Base-by-base conservation (phyloP, 2,329 filamentous ascomycete genomes). In the Orbilia blumenaviensis region DNA sequence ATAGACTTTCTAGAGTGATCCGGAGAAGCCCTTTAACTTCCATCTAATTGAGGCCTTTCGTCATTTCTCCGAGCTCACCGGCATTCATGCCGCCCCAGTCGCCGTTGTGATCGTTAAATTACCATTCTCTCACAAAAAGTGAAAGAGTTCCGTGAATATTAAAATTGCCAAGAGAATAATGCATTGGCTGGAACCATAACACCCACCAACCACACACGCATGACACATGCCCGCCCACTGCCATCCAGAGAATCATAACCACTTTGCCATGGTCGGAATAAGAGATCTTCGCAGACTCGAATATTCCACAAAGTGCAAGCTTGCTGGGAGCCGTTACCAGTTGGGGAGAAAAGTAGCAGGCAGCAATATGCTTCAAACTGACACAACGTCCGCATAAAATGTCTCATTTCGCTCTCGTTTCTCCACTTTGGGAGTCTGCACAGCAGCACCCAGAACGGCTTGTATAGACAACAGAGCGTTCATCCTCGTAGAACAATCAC, bases 351-450 rank as follows among this genome's bases (percentile, higher is more conserved):
- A 10, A 23, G 5, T 6, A 46, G n/a, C 23, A 56, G 52, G 52
- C 52, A 56, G 29, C 52, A 38, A 18, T n/a, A n/a, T 56, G 52
- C 52, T 56, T 56, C 52, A 38, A 38, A 56, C 32, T 56, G 52
- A 38, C 32, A 56, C 52, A 56, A 27, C 16, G 25, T 56, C 6
- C 16, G 52, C 52, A 56, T 38, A 2, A 56, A 36, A 23, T 56
- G 32, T 38, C 32, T 56, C 18, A 36, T 9, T 6, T 21, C 9
- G 42, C 5, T 56, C 32, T n/a, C n/a, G 48, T 16, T 54, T n/a
- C 48, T 14, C 29, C 50, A 56, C 50, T 32, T 32, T n/a, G n/a
- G n/a, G n/a, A n/a, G n/a, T n/a, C 25, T 32, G 25, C 14, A 25
- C 21, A 16, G 46, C 50, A 14, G 8, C 42, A 25, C 3, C 38